These are phyloP conservation scores for Phytopythium kandeliae DNA, from an alignment of 352 stramenopile genomes.

Conservation along the genomic window DNA sequence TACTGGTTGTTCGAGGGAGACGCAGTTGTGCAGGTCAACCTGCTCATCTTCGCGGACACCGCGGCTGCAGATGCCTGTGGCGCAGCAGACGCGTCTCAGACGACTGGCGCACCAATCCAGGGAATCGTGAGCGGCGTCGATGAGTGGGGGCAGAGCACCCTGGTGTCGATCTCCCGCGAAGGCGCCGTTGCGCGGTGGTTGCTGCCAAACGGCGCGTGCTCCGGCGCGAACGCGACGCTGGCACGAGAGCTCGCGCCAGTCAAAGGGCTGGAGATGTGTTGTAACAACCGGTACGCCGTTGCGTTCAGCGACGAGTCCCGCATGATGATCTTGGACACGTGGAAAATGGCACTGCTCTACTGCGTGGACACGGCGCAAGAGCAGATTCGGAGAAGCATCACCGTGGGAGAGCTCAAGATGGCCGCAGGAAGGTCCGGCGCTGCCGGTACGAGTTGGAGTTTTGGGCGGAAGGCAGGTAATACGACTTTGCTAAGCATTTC, in stretches of 20 bases:
- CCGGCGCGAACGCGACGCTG: slow-evolving; percentile 38
- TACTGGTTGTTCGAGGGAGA: slow-evolving; percentile 71
- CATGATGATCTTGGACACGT: slow-evolving; percentile 77
- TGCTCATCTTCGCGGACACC: slow-evolving; percentile 40
- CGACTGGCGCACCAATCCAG: slow-evolving; percentile 29
- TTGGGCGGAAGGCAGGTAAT: background rate
- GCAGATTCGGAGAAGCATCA: slow-evolving; percentile 67
- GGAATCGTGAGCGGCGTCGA: slow-evolving; percentile 65
- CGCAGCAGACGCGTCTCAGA: background rate
- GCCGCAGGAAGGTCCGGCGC: background rate
- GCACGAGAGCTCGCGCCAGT: slow-evolving; percentile 57
- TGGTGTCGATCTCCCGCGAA: slow-evolving; percentile 50
- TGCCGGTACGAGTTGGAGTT: background rate
- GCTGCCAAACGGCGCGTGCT: slow-evolving; percentile 59
- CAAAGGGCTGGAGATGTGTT: slow-evolving; percentile 67
- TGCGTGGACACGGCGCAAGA: slow-evolving; percentile 77
- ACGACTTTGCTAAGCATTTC: background rate
- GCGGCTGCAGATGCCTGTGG: background rate
- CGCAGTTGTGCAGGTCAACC: slow-evolving; percentile 53
- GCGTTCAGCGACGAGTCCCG: slow-evolving; percentile 64
- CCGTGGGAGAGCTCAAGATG: slow-evolving; percentile 51
- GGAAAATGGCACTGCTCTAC: slow-evolving; percentile 62
- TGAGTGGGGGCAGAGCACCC: slow-evolving; percentile 71
- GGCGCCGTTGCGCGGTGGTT: slow-evolving; percentile 59
- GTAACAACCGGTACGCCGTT: slow-evolving; percentile 62